Evolutionary conservation across 805 yeast species (phyloP), one percentile per base, ranked within the genome.

Genomic region (Cyberlindnera mycetangii): DNA sequence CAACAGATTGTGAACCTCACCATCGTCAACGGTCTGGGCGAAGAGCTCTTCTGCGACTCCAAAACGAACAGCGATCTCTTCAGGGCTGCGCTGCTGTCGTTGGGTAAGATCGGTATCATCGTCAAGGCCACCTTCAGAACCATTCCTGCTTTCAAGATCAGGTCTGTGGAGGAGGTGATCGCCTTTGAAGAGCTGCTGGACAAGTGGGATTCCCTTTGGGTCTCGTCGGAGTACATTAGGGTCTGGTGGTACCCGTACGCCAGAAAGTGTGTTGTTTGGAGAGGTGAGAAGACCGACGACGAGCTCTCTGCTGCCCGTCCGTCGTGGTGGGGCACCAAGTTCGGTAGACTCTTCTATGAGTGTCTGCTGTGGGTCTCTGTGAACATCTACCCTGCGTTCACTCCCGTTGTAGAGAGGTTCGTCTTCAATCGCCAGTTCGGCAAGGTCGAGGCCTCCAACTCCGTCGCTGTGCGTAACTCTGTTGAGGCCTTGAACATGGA

Each of bases 171-270:
- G 61, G 95, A 89, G 65, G 83, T 89, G 30, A 81, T 92, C 55
- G 70, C 79, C 21, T 89, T 92, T 58, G 85, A 84, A 19, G 78
- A 88, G 7, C 67, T 92, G 19, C 65, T 92, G 54, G 71, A 79
- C 48, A 67, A 68, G 47, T 89, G 95, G 89, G 88, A 85, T 53
- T 71, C 72, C 12, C 65, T 92, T 36, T 92, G 97, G 96, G 78
- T 86, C 4, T 81, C 88, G 37, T 76, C 89, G n/a, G 99, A 92
- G 67, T 92, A 81, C 59, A 84, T 89, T 37, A 79, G 98, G 52
- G 79, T 89, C 39, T 92, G 98, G 97, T 93, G 98, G 98, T 93
- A 85, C 65, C 98, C 99, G 1, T 93, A 92, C 64, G 74, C 93
- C 15, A 78, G 79, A 41, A 84, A 84, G 59, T 87, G 96, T 70